Conservation (phyloP, 495 filamentous ascomycete species). For the Tuber melanosporum region DNA sequence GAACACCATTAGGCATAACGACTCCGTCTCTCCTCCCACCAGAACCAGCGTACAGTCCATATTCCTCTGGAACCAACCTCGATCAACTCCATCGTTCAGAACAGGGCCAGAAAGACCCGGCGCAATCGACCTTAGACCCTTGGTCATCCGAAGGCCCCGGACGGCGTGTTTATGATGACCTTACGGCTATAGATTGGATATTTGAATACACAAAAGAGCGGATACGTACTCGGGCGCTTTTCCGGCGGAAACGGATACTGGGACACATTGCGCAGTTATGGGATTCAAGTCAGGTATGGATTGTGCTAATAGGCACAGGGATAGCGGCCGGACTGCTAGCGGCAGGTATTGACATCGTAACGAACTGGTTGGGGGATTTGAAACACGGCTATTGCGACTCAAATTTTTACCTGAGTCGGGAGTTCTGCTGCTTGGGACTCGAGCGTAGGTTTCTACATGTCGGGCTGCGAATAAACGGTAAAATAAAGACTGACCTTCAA, state of each 20-base stretch:
- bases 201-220: slow-evolving; percentile 98
- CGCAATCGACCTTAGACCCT: slow-evolving; percentile 46
- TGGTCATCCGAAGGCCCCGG: slow-evolving; percentile 92
- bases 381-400: slow-evolving; percentile 84
- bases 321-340: slow-evolving; percentile 76
- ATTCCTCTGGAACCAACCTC: slow-evolving; percentile 15
- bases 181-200: slow-evolving; percentile 99
- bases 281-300: slow-evolving; percentile 86
- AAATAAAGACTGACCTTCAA: slow-evolving; percentile 3
- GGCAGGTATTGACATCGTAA: slow-evolving; percentile 83
- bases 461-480: neutral
- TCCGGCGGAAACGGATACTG: slow-evolving; percentile 61
- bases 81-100: slow-evolving; percentile 8
- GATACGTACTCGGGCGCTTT: slow-evolving; percentile 70
- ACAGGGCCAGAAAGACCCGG: slow-evolving; percentile 13
- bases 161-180: slow-evolving; percentile 86
- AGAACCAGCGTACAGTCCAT: slow-evolving; percentile 29
- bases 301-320: slow-evolving; percentile 65
- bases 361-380: slow-evolving; percentile 87
- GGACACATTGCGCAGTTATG: slow-evolving; percentile 64
- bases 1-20: slow-evolving; percentile 1
- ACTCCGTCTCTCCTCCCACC: slow-evolving; percentile 19
- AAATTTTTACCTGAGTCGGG: slow-evolving; percentile 79
- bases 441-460: slow-evolving; percentile 51
- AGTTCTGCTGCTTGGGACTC: slow-evolving; percentile 89